A percentile compares a stretch with the other conserved stretches of the same genome.
These are phyloP conservation scores for Rosa multiflora DNA, from an alignment of 306 rosid species.

Conservation along the genomic window DNA sequence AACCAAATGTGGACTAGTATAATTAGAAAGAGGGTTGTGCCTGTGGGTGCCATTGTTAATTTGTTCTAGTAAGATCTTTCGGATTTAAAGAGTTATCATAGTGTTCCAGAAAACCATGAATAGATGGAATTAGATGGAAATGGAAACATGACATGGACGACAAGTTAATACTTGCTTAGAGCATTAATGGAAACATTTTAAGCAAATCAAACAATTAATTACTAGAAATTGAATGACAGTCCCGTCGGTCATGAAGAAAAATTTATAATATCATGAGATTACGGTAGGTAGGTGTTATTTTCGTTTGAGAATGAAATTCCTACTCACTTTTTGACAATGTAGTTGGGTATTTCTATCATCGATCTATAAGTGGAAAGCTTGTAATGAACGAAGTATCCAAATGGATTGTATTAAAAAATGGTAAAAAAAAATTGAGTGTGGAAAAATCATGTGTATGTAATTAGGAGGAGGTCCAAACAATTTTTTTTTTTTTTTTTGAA, in stretches of 20 bases:
- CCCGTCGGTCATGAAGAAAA: not conserved
- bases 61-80: not conserved
- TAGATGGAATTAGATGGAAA: not conserved
- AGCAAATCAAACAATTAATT: not conserved
- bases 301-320: too few species aligned
- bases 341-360: too few species aligned
- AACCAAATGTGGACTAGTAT: slow-evolving; percentile 26
- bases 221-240: not conserved
- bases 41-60: slow-evolving; percentile 35
- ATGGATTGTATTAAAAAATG: too few species aligned
- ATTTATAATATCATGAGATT: too few species aligned
- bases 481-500: too few species aligned
- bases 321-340: too few species aligned
- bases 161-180: slow-evolving; percentile 11
- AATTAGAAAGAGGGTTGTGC: slow-evolving; percentile 11
- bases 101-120: not conserved
- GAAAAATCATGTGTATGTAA: too few species aligned
- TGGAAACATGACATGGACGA: slow-evolving; percentile 12
- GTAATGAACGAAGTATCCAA: too few species aligned
- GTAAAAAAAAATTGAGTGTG: too few species aligned
- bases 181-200: not conserved
- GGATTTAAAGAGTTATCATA: not conserved
- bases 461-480: too few species aligned
- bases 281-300: too few species aligned
- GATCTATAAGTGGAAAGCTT: too few species aligned